A percentile compares a stretch with the other conserved stretches of the same genome.
Conservation (phyloP, 2,329 filamentous ascomycete species). For the Aspergillus fumigatiaffinis region DNA sequence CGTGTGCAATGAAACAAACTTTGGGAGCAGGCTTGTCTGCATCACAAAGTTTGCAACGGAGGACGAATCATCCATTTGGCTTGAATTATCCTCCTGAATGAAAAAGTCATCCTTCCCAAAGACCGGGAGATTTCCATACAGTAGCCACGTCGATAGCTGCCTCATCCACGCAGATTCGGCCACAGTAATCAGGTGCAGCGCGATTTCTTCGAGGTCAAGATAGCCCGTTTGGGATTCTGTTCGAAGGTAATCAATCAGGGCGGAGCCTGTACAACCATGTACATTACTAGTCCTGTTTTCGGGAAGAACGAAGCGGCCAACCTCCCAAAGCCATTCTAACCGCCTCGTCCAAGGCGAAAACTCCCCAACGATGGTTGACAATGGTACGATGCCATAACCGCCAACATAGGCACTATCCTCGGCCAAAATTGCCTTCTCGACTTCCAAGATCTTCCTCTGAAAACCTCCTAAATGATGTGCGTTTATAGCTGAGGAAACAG, state of each 20-base stretch:
- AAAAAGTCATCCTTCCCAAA: slow-evolving; percentile 86
- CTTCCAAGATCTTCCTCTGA: slow-evolving; percentile 76
- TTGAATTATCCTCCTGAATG: slow-evolving; percentile 50
- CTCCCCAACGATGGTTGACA: slow-evolving; percentile 77
- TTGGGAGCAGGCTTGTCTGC: slow-evolving; percentile 63
- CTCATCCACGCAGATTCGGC: slow-evolving; percentile 90
- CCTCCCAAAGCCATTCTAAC: slow-evolving; percentile 80
- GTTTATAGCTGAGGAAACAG: slow-evolving; percentile 74
- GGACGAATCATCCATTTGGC: slow-evolving; percentile 41
- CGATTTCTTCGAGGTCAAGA: slow-evolving; percentile 74
- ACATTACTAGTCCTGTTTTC: slow-evolving; percentile 27
- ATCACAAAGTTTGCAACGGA: slow-evolving; percentile 55
- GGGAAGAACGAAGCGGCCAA: slow-evolving; percentile 65
- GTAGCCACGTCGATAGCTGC: slow-evolving; percentile 82
- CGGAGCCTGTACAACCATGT: slow-evolving; percentile 60
- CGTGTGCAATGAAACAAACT: slow-evolving; percentile 70
- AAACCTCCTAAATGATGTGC: slow-evolving; percentile 74
- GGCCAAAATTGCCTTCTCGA: slow-evolving; percentile 73
- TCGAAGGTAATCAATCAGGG: slow-evolving; percentile 72
- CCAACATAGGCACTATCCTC: slow-evolving; percentile 78
- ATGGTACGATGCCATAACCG: slow-evolving; percentile 86
- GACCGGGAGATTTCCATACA: slow-evolving; percentile 78
- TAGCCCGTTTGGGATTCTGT: slow-evolving; percentile 82
- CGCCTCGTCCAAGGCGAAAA: slow-evolving; percentile 83
- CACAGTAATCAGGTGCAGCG: slow-evolving; percentile 66